A percentile compares a stretch with the other conserved stretches of the same genome.
Conservation (phyloP, 352 stramenopile species). For the Phytophthora ohioensis region DNA sequence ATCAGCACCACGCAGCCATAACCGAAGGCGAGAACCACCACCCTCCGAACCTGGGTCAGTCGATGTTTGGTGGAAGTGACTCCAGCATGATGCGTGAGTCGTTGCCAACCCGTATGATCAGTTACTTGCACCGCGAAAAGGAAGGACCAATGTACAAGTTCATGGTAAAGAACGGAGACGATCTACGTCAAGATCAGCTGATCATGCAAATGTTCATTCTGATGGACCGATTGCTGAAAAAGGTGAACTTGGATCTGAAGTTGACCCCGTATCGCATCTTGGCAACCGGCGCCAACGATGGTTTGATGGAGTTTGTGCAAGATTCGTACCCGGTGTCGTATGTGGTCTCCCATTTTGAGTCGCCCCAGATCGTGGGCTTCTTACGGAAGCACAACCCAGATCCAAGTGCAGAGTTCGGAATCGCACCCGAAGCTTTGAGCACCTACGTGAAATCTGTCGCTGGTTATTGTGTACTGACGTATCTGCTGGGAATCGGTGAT, state of each 20-base stretch:
- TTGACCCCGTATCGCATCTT: conserved; percentile 97
- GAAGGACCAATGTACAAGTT: conserved; percentile 95
- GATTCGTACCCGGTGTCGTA: conserved; percentile 96
- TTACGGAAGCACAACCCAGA: conserved; percentile 90
- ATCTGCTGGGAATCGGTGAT: conserved; percentile 99
- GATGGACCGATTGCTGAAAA: conserved; percentile 99
- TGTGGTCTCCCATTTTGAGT: conserved; percentile 95
- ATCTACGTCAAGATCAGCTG: conserved; percentile 99
- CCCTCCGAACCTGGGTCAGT: conserved; percentile 46
- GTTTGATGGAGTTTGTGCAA: conserved; percentile 98
- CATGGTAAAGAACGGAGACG: conserved; percentile 99
- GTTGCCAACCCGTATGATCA: conserved; percentile 76
- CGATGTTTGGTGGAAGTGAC: conserved; percentile 65
- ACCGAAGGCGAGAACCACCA: conserved; percentile 30
- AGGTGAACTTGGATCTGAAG: conserved; percentile 98
- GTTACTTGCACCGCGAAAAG: conserved; percentile 80
- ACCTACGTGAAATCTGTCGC: conserved; percentile 98
- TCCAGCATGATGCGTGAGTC: conserved; percentile 72
- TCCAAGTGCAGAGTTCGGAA: conserved; percentile 83
- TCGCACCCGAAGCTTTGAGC: conserved; percentile 93
- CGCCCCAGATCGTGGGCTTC: conserved; percentile 92
- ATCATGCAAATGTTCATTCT: conserved; percentile 99
- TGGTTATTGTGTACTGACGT: conserved; percentile 99
- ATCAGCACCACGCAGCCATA: conserved; percentile 43
- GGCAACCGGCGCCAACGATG: conserved; percentile 89